Conservation (phyloP, 2,329 filamentous ascomycete species). For the Aspergillus pseudonomiae region DNA sequence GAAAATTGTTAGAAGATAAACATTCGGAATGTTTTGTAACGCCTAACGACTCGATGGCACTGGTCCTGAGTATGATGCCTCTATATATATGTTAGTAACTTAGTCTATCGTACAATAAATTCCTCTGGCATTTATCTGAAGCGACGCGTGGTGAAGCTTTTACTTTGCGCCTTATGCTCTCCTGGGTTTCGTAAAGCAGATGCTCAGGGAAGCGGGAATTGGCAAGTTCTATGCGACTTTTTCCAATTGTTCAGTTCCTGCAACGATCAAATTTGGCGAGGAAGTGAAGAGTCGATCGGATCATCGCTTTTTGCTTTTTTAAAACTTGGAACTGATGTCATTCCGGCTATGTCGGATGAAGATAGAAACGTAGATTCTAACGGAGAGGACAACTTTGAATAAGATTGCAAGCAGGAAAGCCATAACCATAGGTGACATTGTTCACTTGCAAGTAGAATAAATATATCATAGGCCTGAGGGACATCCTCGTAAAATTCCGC, state of each 20-base stretch:
- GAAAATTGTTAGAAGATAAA: neutral
- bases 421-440: no score
- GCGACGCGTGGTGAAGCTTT: neutral
- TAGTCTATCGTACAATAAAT: neutral
- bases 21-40: neutral
- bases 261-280: neutral
- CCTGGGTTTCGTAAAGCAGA: neutral
- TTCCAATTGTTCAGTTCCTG: neutral
- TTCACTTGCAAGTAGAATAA: no score
- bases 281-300: neutral
- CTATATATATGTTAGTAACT: neutral
- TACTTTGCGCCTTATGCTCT: neutral
- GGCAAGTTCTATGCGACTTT: neutral
- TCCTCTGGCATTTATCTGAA: neutral
- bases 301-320: neutral
- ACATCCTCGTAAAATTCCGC: neutral
- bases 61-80: neutral
- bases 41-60: neutral
- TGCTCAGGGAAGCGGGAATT: no score
- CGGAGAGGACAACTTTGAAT: no score
- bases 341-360: neutral
- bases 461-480: no score
- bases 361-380: neutral
- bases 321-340: neutral
- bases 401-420: no score